Evolutionary conservation across 768 basidiomycete species (phyloP), one percentile per base, ranked within the genome.

Genomic region (Tricholomella constricta): DNA sequence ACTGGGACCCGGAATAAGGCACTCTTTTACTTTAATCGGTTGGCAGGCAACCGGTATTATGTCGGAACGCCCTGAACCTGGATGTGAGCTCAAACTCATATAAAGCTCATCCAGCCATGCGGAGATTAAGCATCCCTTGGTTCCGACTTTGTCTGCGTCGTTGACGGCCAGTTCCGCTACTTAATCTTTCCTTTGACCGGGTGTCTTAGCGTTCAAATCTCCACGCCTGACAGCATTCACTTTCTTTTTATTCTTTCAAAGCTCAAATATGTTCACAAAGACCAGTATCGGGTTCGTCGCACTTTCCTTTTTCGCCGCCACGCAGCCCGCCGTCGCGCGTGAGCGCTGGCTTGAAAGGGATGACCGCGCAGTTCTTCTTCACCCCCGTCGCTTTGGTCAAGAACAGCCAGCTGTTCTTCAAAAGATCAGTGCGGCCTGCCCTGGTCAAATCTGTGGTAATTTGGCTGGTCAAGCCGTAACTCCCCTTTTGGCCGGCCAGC

Each of bases 321-420:
- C 65, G 46, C 62, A 69, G 48, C 58, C 60, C 37, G 72, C 63
- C 48, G 51, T 74, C 29, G 74, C 72, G 23, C 81, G 80, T 41
- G 70, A 74, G 45, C 56, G 59, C 29, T 79, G 78, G 78, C 62
- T 79, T 26, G 81, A 84, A 61, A 69, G 81, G 41, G 68, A 80
- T 56, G 70, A 69, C 55, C 67, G 63, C 12, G 65, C 77, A n/a
- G 69, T 83, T 35, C 68, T 69, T 45, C 66, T 84, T 34, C 63
- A 81, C 60, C 81, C 80, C 35, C 75, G 82, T 59, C 77, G 82
- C 20, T 83, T 82, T 62, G 73, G 76, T 22, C 76, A 80, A 62
- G 74, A 82, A 58, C 70, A 79, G 22, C 78, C 80, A 23, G 65
- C 72, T 9, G 75, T 80, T 32, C 68, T 83, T 27, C 60, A 70